A percentile compares a stretch with the other conserved stretches of the same genome.
These are phyloP conservation scores for Ciborinia camelliae DNA, from an alignment of 2,329 filamentous ascomycete genomes.

Conservation along the genomic window DNA sequence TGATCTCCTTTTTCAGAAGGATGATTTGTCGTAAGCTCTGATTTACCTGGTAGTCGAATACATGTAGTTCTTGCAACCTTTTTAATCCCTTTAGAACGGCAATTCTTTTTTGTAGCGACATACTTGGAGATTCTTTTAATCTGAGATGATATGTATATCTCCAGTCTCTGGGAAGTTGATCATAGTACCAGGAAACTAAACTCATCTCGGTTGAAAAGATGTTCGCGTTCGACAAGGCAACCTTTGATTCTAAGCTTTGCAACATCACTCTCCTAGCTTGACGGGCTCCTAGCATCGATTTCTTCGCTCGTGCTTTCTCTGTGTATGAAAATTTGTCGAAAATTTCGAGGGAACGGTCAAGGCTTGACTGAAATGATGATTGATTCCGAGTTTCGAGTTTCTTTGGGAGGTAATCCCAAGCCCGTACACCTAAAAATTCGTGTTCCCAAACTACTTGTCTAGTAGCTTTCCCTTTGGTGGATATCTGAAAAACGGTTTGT, in stretches of 20 bases:
- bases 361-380: background rate
- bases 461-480: background rate
- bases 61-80: constrained; percentile 5
- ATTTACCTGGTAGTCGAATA: background rate
- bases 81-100: background rate
- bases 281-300: background rate
- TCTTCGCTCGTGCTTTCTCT: constrained; percentile 6
- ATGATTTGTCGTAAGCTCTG: background rate
- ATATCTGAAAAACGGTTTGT: background rate
- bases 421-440: background rate
- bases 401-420: constrained; percentile 8
- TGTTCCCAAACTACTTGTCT: background rate
- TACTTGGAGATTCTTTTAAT: constrained; percentile 1
- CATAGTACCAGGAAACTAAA: constrained; percentile 11
- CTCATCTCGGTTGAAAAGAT: background rate
- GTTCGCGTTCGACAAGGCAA: background rate
- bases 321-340: constrained; percentile 10
- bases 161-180: constrained; percentile 9
- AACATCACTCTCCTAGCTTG: constrained; percentile 16
- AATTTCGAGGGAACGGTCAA: background rate
- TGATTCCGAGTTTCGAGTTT: background rate
- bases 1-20: background rate
- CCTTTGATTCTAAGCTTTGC: constrained; percentile 12
- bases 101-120: constrained; percentile 6
- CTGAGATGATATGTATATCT: constrained; percentile 10